Conservation (phyloP, 2,329 filamentous ascomycete species). For the Trichophyton rubrum region DNA sequence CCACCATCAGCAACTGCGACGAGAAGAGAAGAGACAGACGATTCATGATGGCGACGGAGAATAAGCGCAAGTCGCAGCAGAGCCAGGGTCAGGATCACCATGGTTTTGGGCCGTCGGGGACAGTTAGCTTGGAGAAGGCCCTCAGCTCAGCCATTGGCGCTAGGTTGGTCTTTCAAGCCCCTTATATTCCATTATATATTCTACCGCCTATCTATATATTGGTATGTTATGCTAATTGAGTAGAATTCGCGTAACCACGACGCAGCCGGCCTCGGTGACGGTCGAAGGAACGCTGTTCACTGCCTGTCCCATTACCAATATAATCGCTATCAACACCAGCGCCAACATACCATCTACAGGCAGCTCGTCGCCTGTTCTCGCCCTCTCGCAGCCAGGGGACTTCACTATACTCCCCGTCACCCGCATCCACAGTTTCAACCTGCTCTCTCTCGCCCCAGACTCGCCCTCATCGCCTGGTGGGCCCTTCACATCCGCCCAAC, state of each 20-base stretch:
- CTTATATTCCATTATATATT: not conserved
- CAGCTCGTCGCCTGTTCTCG: constrained; percentile 15
- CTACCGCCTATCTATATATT: not conserved
- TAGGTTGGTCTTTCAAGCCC: constrained; percentile 36
- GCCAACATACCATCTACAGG: constrained; percentile 27
- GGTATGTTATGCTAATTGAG: not conserved
- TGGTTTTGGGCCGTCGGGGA: constrained; percentile 30
- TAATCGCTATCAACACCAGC: constrained; percentile 51
- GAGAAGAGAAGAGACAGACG: not conserved
- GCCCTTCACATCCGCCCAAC: constrained; percentile 38
- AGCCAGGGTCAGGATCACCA: constrained; percentile 31
- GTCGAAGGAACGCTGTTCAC: constrained; percentile 53
- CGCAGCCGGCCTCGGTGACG: constrained; percentile 37
- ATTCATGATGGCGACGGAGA: constrained; percentile 34
- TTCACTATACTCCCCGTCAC: constrained; percentile 51
- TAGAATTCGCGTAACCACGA: constrained; percentile 48
- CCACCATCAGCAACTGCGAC: no score
- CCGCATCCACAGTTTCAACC: constrained; percentile 45
- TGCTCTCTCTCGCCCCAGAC: constrained; percentile 26
- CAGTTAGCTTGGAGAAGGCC: constrained; percentile 40
- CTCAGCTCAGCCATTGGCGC: constrained; percentile 50
- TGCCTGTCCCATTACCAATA: constrained; percentile 47
- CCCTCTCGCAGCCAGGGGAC: constrained; percentile 37
- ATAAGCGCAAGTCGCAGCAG: constrained; percentile 45
- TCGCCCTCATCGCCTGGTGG: constrained; percentile 17